A percentile compares a stretch with the other conserved stretches of the same genome.
These are phyloP conservation scores for Elymus sibiricus DNA, from an alignment of 176 grass and related monocot genomes.

Conservation along the genomic window DNA sequence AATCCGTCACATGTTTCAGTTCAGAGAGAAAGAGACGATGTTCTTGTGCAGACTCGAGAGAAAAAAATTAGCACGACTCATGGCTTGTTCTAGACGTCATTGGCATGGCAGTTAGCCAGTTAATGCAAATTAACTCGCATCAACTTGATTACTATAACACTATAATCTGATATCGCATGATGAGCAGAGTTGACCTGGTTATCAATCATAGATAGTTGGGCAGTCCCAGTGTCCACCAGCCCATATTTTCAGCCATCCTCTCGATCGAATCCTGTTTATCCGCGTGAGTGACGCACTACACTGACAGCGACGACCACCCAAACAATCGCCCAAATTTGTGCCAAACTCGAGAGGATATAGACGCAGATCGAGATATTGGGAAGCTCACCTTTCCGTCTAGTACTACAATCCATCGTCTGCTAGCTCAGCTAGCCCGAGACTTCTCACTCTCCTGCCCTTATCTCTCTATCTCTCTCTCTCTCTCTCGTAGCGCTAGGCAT, in stretches of 20 bases:
- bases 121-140: background rate
- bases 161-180: background rate
- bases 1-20: background rate
- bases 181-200: slow-evolving; percentile 25
- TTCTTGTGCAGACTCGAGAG: background rate
- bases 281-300: slow-evolving; percentile 8
- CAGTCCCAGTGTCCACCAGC: slow-evolving; percentile 16
- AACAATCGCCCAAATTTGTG: background rate
- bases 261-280: background rate
- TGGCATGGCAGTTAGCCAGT: background rate
- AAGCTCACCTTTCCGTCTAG: background rate
- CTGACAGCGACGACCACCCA: background rate
- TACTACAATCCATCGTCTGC: too few relatives aligned
- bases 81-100: background rate
- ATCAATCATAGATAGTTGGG: background rate
- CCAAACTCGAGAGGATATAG: slow-evolving; percentile 4
- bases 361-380: slow-evolving; percentile 11
- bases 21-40: background rate
- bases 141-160: background rate
- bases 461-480: background rate
- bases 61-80: background rate
- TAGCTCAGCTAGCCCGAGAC: background rate
- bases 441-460: background rate
- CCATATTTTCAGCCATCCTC: slow-evolving; percentile 8
- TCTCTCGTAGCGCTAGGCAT: background rate